Evolutionary conservation across 208 protist species (phyloP), one percentile per base, ranked within the genome.

Genomic region (Blastocrithidia nonstop): DNA sequence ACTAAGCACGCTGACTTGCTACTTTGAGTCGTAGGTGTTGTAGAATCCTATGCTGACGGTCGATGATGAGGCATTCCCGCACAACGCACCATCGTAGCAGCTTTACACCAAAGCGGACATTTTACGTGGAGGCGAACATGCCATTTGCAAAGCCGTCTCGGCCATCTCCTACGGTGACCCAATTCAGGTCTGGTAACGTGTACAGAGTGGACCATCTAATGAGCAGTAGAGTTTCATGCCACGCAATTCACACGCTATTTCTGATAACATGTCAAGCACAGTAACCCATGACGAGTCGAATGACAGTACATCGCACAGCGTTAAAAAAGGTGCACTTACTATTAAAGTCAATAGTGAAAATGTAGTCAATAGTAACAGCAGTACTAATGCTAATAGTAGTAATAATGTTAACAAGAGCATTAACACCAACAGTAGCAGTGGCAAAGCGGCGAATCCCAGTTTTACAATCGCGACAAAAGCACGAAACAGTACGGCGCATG

Each of bases 101-200:
- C 49, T 88, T 15, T 50, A 57, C 11, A 57, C 67, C 11, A 50
- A 74, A 3, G 45, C 68, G 26, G 20, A 81, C n/a, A 3, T 54
- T 16, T 43, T 47, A 7, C 46, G 54, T 27, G 52, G 62, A 23
- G 45, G 62, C n/a, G 58, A 61, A 28, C 36, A 23, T 15, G 52
- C 64, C 11, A 63, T 84, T 32, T 58, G 66, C 22, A 41, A 33
- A 21, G 66, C 75, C 1, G 46, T 79, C 11, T 77, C 71, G 3
- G 27, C 53, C 32, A 61, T 88, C 26, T 74, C 69, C n/a, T 87
- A 79, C 60, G 79, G 83, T 9, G 79, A 93, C 45, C 76, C 79
- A 16, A 72, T 88, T 27, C 75, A 88, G 35, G 65, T 87, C 9
- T 93, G 71, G 71, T 75, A 88, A 46, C 50, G 47, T 9, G 57